Conservation (phyloP, 805 yeast species). For the Yarrowia alimentaria region DNA sequence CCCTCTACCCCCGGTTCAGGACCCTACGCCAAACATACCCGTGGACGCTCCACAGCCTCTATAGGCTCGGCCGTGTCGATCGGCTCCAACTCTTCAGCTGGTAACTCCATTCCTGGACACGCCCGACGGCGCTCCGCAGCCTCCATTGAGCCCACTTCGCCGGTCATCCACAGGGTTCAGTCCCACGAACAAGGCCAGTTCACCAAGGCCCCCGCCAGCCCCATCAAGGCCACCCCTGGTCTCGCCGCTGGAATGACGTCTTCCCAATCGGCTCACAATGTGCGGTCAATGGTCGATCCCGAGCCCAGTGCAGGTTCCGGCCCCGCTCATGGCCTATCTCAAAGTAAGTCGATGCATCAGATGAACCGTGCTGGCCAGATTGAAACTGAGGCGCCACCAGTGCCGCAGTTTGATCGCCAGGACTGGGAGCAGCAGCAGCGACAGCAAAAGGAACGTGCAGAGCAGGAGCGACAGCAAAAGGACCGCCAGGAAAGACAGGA, state of each 20-base stretch:
- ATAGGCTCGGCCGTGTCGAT: constrained; percentile 3
- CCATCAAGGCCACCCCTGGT: too few relatives aligned
- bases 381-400: background rate
- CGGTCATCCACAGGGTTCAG: too few relatives aligned
- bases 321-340: constrained; percentile 17
- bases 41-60: constrained; percentile 8
- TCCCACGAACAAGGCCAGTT: too few relatives aligned
- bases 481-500: constrained; percentile 1
- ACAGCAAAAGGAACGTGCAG: too few relatives aligned
- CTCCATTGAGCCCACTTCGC: too few relatives aligned
- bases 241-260: too few relatives aligned
- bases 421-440: constrained; percentile 1
- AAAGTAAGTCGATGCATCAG: constrained; percentile 14
- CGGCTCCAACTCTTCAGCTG: constrained; percentile 3
- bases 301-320: too few relatives aligned
- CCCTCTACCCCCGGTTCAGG: too few relatives aligned
- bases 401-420: constrained; percentile 3
- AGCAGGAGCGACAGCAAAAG: background rate
- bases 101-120: constrained; percentile 16
- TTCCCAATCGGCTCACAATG: constrained; percentile 15
- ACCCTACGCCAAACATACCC: constrained; percentile 5
- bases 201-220: too few relatives aligned
- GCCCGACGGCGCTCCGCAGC: too few relatives aligned
- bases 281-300: constrained; percentile 16
- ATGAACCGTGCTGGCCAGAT: too few relatives aligned